phyloP scores from a whole-genome alignment of 192 early-diverging fungal species.

The Podila epicladia region DNA sequence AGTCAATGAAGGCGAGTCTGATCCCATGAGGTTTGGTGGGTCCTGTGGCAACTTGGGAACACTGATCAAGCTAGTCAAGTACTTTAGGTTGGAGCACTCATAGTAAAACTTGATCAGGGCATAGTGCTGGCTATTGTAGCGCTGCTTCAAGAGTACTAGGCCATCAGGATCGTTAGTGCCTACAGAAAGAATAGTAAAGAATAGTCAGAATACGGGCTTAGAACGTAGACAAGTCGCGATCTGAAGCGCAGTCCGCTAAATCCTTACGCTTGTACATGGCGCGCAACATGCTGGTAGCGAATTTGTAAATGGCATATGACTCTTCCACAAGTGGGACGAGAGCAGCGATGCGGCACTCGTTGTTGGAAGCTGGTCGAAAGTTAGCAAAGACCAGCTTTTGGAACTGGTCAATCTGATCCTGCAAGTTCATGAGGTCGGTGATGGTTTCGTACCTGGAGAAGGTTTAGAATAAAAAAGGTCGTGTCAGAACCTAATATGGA shows the following conservation, averaged over 20 bases:
- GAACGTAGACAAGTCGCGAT: not conserved
- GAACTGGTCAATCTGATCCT: conserved; percentile 92
- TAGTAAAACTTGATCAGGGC: conserved; percentile 90
- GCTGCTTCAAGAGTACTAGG: conserved; percentile 84
- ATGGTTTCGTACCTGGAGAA: conserved; percentile 90
- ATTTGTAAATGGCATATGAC: conserved; percentile 94
- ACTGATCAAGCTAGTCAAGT: conserved; percentile 92
- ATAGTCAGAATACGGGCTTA: not conserved
- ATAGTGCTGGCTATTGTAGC: conserved; percentile 90
- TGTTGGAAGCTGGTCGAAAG: conserved; percentile 84
- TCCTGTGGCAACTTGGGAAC: conserved; percentile 87
- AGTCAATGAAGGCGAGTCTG: conserved; percentile 67
- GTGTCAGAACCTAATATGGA: too few species aligned
- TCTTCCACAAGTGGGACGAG: conserved; percentile 98
- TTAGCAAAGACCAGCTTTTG: conserved; percentile 89
- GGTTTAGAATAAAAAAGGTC: not conserved
- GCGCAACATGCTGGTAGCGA: conserved; percentile 93
- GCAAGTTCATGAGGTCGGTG: conserved; percentile 89
- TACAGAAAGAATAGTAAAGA: not conserved
- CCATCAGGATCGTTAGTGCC: conserved; percentile 80
- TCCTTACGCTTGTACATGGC: conserved; percentile 91
- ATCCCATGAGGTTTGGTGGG: conserved; percentile 85
- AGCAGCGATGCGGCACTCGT: conserved; percentile 95
- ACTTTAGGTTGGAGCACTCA: conserved; percentile 88
- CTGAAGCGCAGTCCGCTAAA: not conserved